Percentiles rank a stretch among this genome's conserved stretches.
Evolutionary conservation across 2,329 filamentous ascomycete genomes (phyloP).

Genomic region (Onygenales sp.): DNA sequence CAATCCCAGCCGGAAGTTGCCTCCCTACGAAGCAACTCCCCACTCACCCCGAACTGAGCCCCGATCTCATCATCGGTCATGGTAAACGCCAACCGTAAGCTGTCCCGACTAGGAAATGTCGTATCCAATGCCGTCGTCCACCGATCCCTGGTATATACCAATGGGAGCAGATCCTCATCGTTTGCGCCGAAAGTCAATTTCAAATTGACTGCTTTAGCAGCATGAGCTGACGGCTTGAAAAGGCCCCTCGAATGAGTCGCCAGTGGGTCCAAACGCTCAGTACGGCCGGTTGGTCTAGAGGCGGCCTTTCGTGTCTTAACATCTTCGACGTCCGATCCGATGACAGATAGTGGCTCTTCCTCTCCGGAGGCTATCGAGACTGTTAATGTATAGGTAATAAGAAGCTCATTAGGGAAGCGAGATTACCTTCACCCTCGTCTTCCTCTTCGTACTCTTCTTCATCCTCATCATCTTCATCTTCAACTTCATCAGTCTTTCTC

Average conservation of each 20-base stretch:
- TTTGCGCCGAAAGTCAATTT: conserved; percentile 43
- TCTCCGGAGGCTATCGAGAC: neutral
- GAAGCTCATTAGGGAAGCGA: neutral
- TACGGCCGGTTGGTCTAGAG: conserved; percentile 10
- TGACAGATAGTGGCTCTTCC: conserved; percentile 1
- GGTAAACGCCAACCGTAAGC: conserved; percentile 20
- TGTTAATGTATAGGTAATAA: neutral
- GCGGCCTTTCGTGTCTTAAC: neutral
- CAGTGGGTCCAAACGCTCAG: conserved; percentile 11
- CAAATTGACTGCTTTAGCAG: conserved; percentile 36
- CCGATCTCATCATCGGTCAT: conserved; percentile 29
- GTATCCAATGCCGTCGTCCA: conserved; percentile 40
- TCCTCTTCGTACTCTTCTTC: conserved; percentile 11
- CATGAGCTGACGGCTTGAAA: conserved; percentile 24
- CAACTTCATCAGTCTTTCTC: conserved; percentile 6
- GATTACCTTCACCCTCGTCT: conserved; percentile 8
- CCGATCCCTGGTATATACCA: conserved; percentile 39
- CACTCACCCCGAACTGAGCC: conserved; percentile 34
- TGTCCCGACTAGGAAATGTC: conserved; percentile 40
- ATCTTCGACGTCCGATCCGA: neutral
- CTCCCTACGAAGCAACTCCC: conserved; percentile 35
- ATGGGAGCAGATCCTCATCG: conserved; percentile 39
- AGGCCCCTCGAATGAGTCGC: conserved; percentile 30
- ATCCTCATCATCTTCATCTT: conserved; percentile 12
- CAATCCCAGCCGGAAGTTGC: conserved; percentile 42